Conservation (phyloP, 441 rosid species). For the Lepidium campestre region DNA sequence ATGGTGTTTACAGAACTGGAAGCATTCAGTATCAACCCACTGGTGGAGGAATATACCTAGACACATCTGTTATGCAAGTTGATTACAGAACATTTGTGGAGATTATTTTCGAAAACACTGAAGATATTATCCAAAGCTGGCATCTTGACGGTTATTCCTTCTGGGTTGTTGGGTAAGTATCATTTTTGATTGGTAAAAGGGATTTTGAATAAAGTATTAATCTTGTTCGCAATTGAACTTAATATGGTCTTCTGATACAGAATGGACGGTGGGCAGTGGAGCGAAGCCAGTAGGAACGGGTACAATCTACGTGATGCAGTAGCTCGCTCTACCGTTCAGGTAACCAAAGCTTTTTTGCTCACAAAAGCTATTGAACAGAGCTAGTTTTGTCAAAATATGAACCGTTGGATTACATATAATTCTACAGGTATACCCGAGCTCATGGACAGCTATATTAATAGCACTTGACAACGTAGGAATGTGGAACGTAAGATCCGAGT, state of each 20-base stretch:
- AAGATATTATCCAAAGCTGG: slow-evolving; percentile 70
- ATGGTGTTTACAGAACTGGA: slow-evolving; percentile 65
- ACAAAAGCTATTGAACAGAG: background rate
- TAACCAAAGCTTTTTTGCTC: slow-evolving; percentile 1
- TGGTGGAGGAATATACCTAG: slow-evolving; percentile 72
- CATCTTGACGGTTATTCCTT: slow-evolving; percentile 87
- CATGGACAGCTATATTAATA: slow-evolving; percentile 85
- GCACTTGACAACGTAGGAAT: slow-evolving; percentile 91
- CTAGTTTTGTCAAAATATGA: background rate
- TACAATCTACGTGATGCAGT: slow-evolving; percentile 89
- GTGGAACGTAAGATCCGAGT: slow-evolving; percentile 93
- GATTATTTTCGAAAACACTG: slow-evolving; percentile 70
- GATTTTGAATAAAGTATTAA: background rate
- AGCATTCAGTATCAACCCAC: slow-evolving; percentile 60
- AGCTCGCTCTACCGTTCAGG: slow-evolving; percentile 75
- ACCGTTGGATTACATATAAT: background rate
- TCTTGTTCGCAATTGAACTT: background rate
- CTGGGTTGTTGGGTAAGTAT: slow-evolving; percentile 86
- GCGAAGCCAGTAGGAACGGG: slow-evolving; percentile 48
- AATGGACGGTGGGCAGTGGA: slow-evolving; percentile 96
- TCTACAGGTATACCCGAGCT: slow-evolving; percentile 76
- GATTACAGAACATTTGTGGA: slow-evolving; percentile 71
- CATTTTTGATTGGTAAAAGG: background rate
- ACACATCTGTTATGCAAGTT: slow-evolving; percentile 70
- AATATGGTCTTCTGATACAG: slow-evolving; percentile 33